These are phyloP conservation scores for Diaporthe caulivora DNA, from an alignment of 2,329 filamentous ascomycete species.

Conservation along the genomic window DNA sequence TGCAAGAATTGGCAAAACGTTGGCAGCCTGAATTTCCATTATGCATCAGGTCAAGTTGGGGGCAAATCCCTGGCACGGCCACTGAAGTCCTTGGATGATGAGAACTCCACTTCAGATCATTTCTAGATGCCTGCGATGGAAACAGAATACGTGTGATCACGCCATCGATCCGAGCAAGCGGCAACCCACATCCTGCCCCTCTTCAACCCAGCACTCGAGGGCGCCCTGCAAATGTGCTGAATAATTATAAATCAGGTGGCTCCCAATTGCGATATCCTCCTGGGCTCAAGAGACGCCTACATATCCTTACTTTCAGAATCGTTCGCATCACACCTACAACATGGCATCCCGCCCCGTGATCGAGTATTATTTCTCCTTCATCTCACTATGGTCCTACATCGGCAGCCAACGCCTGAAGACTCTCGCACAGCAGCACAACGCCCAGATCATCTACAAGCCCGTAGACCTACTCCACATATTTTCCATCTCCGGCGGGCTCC, in stretches of 20 bases:
- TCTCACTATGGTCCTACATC: conserved; percentile 49
- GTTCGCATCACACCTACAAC: neutral
- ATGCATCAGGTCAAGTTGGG: too few species aligned
- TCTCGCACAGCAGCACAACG: conserved; percentile 43
- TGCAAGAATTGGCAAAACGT: neutral
- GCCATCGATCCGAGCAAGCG: neutral
- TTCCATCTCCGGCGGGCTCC: conserved; percentile 48
- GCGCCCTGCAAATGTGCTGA: neutral
- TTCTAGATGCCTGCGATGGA: neutral
- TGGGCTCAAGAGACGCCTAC: neutral
- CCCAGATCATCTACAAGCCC: conserved; percentile 47
- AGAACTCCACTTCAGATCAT: neutral
- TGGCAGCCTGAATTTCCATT: neutral
- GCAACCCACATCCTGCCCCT: conserved; percentile 13
- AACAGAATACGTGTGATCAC: neutral
- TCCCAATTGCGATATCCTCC: neutral
- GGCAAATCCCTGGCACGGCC: too few species aligned
- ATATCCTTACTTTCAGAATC: neutral
- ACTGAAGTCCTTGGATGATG: too few species aligned
- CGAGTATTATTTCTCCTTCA: conserved; percentile 48
- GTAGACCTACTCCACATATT: conserved; percentile 48
- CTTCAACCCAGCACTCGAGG: neutral
- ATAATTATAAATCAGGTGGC: neutral
- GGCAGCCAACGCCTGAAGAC: conserved; percentile 45
- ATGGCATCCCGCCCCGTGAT: conserved; percentile 40